Base-by-base conservation (phyloP, 805 yeast genomes). In the baker's yeast (Saccharomyces cerevisiae) region DNA sequence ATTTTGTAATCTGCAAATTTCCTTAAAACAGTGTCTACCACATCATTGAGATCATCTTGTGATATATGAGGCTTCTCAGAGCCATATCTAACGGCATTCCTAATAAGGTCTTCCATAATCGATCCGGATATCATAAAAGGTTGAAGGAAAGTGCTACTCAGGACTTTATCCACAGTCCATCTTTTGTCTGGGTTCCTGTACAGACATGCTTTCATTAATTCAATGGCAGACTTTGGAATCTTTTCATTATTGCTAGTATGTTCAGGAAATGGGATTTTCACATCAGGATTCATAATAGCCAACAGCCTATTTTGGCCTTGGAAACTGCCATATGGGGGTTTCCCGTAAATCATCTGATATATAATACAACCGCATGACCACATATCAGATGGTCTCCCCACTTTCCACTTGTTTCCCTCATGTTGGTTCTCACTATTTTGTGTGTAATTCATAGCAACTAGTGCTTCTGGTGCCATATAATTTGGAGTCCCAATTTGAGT, bases 321-420 rank as follows among this genome's bases (percentile, higher is more conserved):
- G 61, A 80, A 88, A 3, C 77, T 76, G 0, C 89, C 95, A 73
- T 89, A 91, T 1, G 99, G 99, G 1, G 97, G 92, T 57, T 79
- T 79, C 0, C 97, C 97, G 63, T 94, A 95, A 8, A 91, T 80
- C 96, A 94, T 89, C 69, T 94, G 98, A 70, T 90, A 92, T 0
- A 94, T 75, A 2, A 94, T 92, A 68, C 98, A 90, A 0, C 99
- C 99, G 71, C 96, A 87, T 22, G 98, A 90, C 99, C 99, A 94
- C 14, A 94, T 84, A 72, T 94, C 99, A 1, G 97, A 87, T 0
- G 98, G 96, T 62, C 84, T 85, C 1, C 98, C 97, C 10, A 91
- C 96, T 68, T 82, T 87, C 92, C 81, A 76, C 28, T 71, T 70
- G 31, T 62, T 64, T 5, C 61, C 63, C 31, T 60, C 62, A 14